A percentile compares a stretch with the other conserved stretches of the same genome.
Conservation (phyloP, 192 early-diverging fungal genomes). For the Rhizoclosmatium globosum region DNA sequence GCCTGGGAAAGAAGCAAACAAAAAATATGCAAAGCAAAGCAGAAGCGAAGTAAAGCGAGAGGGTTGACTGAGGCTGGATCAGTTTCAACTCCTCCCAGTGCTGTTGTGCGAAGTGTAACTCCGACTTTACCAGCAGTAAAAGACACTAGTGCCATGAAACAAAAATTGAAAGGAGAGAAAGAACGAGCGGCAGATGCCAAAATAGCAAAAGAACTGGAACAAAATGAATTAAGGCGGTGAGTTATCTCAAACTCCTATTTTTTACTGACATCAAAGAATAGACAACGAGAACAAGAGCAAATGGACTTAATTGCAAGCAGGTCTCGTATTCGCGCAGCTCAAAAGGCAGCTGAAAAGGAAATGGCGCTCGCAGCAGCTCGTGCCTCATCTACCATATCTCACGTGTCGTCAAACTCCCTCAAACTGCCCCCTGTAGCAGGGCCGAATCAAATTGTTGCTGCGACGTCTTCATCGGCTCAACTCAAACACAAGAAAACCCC, state of each 20-base stretch:
- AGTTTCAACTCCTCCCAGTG: background rate
- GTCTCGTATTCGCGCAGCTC: slow-evolving; percentile 14
- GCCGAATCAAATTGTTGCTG: background rate
- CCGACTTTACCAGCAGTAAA: background rate
- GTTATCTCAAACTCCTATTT: background rate
- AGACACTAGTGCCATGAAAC: background rate
- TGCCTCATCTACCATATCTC: slow-evolving; percentile 20
- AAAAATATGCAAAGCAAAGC: slow-evolving; percentile 26
- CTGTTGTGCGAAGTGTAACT: background rate
- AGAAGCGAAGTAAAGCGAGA: slow-evolving; percentile 24
- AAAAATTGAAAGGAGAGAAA: background rate
- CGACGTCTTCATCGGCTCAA: background rate
- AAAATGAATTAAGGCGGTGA: slow-evolving; percentile 29
- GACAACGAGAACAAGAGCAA: slow-evolving; percentile 22
- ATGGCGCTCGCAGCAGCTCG: slow-evolving; percentile 16
- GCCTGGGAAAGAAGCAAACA: slow-evolving; percentile 34
- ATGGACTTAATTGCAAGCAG: slow-evolving; percentile 20
- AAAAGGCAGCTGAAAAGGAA: slow-evolving; percentile 30
- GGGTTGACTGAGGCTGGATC: slow-evolving; percentile 2
- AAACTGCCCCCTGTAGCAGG: background rate
- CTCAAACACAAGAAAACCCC: background rate
- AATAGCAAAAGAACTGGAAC: slow-evolving; percentile 14
- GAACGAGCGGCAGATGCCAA: background rate
- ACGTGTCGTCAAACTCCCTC: slow-evolving; percentile 7
- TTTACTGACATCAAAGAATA: background rate